phyloP scores from a whole-genome alignment of 2,329 filamentous ascomycete species.

The Sclerotinia borealis region DNA sequence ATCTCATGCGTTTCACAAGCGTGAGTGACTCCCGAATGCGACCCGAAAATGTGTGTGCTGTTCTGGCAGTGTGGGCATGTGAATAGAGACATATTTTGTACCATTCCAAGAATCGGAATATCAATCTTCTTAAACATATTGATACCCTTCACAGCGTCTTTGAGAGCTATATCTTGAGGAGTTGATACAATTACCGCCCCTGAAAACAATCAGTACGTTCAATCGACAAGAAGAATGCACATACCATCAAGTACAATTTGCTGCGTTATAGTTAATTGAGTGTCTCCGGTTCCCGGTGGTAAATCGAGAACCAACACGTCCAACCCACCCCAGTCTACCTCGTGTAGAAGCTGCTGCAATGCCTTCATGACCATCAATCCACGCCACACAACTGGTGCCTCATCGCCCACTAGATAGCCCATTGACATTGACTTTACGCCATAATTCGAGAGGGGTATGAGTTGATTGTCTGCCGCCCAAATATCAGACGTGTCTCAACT shows the following conservation, averaged over 20 bases:
- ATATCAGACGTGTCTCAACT: slow-evolving; percentile 23
- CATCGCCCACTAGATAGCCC: slow-evolving; percentile 80
- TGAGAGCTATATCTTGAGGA: slow-evolving; percentile 85
- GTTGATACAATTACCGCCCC: slow-evolving; percentile 84
- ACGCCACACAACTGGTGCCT: slow-evolving; percentile 85
- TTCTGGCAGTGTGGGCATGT: slow-evolving; percentile 70
- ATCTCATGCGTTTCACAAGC: slow-evolving; percentile 69
- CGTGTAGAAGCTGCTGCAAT: slow-evolving; percentile 87
- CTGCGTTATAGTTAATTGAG: slow-evolving; percentile 94
- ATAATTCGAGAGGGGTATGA: slow-evolving; percentile 87
- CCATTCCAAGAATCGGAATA: slow-evolving; percentile 69
- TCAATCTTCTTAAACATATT: slow-evolving; percentile 87
- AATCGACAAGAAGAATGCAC: slow-evolving; percentile 18
- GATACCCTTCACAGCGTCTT: slow-evolving; percentile 86
- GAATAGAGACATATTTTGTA: slow-evolving; percentile 89
- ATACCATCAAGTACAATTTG: slow-evolving; percentile 81
- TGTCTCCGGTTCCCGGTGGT: slow-evolving; percentile 91
- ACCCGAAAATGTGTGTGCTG: slow-evolving; percentile 71
- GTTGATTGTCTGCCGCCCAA: slow-evolving; percentile 57
- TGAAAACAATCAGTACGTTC: slow-evolving; percentile 29
- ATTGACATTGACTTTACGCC: slow-evolving; percentile 98
- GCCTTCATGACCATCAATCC: slow-evolving; percentile 98
- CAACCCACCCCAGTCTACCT: slow-evolving; percentile 87
- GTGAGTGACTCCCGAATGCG: slow-evolving; percentile 54
- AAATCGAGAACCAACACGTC: slow-evolving; percentile 87